Evolutionary conservation across 805 yeast species (phyloP).

Genomic region (Candida pini): DNA sequence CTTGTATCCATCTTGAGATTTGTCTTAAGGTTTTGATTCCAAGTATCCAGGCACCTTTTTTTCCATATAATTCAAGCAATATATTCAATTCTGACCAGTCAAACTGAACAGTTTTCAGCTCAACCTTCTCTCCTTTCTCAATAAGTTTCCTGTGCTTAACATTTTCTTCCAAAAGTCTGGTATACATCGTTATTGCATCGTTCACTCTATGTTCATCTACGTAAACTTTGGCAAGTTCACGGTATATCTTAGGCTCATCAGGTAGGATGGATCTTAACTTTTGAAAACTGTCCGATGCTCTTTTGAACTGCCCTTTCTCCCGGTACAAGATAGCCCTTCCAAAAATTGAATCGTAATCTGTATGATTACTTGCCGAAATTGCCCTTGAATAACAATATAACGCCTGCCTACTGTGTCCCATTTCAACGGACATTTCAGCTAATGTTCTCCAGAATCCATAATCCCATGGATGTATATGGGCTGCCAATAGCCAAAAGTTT

Average conservation of each 20-base stretch:
- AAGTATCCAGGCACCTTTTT: slow-evolving; percentile 54
- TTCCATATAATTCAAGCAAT: slow-evolving; percentile 71
- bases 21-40: slow-evolving; percentile 63
- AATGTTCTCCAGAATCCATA: slow-evolving; percentile 73
- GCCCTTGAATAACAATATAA: slow-evolving; percentile 72
- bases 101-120: slow-evolving; percentile 44
- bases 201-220: slow-evolving; percentile 54
- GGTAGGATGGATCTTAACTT: slow-evolving; percentile 54
- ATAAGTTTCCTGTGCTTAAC: slow-evolving; percentile 32
- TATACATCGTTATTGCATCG: slow-evolving; percentile 72
- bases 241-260: slow-evolving; percentile 49
- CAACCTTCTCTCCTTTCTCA: slow-evolving; percentile 17
- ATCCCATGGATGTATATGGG: slow-evolving; percentile 71
- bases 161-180: slow-evolving; percentile 57
- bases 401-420: slow-evolving; percentile 72
- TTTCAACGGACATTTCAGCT: slow-evolving; percentile 58
- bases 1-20: slow-evolving; percentile 79
- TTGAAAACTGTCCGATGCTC: slow-evolving; percentile 72
- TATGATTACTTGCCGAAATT: slow-evolving; percentile 37
- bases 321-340: slow-evolving; percentile 64
- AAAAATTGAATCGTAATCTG: slow-evolving; percentile 50
- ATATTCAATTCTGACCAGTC: slow-evolving; percentile 89
- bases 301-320: slow-evolving; percentile 57
- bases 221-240: slow-evolving; percentile 51
- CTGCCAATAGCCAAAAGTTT: slow-evolving; percentile 76